Base-by-base conservation (phyloP, 768 basidiomycete species). In the Calocybe indica region DNA sequence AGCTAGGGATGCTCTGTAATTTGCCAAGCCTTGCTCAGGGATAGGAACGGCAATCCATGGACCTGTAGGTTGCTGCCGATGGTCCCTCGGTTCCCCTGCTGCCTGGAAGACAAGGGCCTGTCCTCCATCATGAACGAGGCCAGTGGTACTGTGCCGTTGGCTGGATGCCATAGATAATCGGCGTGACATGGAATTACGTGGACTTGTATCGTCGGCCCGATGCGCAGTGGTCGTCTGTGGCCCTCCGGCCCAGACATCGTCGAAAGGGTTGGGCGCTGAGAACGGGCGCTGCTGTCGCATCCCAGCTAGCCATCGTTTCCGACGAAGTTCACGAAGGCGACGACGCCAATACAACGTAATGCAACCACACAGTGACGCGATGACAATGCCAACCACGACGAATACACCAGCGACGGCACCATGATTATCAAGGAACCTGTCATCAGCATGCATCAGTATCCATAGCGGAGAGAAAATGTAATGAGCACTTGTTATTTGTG, bases 321-420 rank as follows among this genome's bases (percentile, higher is more conserved):
- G 70, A 31, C 64, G 68, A 22, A 57, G 62, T 36, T 59, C 63
- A 37, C 70, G 68, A 41, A 66, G 74, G 7, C 68, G 68, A 31
- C 70, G 74, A 39, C 73, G 66, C 40, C 70, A 63, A 37, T 69
- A 58, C 58, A 75, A 72, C 13, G 74, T 54, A n/a, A 74, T 52
- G 7, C 73, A 74, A 7, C 74, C 61, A 6, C 72, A 54, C 15
- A 82, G 52, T 0, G 69, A 71, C 1, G 76, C 72, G 5, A 73
- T 67, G 34, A 75, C 64, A 14, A 91, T 58, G 6, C 83, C 88
- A 37, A 84, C 74, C 8, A 72, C 80, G 6, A 85, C 71, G 61
- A 91, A 90, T n/a, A 82, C 78, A 6, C 84, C 88, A 1, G 82
- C 80, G 3, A 88, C 81, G 7, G 82, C 82, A 2, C 82, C 80